These are phyloP conservation scores for Limnomonas spitsbergensis DNA, from an alignment of 139 green algal genomes.

Conservation along the genomic window DNA sequence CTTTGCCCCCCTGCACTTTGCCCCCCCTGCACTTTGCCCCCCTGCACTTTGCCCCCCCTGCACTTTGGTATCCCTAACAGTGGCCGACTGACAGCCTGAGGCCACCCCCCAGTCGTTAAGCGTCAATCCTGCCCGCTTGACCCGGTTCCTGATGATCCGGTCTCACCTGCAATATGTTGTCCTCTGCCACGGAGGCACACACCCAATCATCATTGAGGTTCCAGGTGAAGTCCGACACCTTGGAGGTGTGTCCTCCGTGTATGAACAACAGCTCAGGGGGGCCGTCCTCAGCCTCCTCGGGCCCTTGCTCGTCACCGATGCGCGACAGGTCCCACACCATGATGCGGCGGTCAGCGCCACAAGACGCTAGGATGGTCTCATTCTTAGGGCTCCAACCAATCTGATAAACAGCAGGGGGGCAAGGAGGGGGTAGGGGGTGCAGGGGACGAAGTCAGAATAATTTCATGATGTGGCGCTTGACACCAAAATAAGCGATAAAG, in stretches of 20 bases:
- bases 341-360: slow-evolving; percentile 89
- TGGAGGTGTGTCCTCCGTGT: slow-evolving; percentile 89
- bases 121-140: too few species aligned
- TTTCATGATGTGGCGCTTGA: too few species aligned
- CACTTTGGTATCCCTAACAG: background rate
- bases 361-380: slow-evolving; percentile 93
- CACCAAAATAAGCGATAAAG: too few species aligned
- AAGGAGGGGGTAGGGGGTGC: background rate
- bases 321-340: slow-evolving; percentile 97
- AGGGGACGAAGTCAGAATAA: background rate
- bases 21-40: too few species aligned
- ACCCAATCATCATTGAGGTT: slow-evolving; percentile 93
- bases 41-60: too few species aligned
- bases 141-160: too few species aligned
- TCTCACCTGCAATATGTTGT: slow-evolving; percentile 96
- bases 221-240: slow-evolving; percentile 94
- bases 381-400: slow-evolving; percentile 93
- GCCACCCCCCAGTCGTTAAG: background rate
- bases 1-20: background rate
- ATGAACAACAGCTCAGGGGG: slow-evolving; percentile 94
- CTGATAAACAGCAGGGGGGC: slow-evolving; percentile 38
- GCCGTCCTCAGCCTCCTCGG: slow-evolving; percentile 94
- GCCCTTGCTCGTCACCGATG: slow-evolving; percentile 93
- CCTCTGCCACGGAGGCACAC: slow-evolving; percentile 90
- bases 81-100: background rate